A percentile compares a stretch with the other conserved stretches of the same genome.
These are phyloP conservation scores for Nidularia pulvinata DNA, from an alignment of 768 basidiomycete species.

Conservation along the genomic window DNA sequence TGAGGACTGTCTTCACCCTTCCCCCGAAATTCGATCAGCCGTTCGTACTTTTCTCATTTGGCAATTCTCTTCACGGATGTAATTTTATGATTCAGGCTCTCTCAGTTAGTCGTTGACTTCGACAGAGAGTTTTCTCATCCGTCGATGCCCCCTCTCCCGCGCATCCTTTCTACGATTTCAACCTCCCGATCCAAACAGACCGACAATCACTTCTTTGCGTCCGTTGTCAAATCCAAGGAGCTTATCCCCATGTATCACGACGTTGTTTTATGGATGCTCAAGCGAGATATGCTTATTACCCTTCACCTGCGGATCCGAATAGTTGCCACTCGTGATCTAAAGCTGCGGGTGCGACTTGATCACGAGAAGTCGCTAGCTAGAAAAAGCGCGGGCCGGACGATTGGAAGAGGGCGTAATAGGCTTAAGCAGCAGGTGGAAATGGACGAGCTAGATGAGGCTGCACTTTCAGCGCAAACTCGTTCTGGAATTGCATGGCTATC, in stretches of 20 bases:
- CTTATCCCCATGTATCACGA: constrained; percentile 72
- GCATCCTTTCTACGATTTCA: constrained; percentile 76
- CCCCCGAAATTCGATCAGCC: constrained; percentile 61
- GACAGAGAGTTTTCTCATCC: constrained; percentile 55
- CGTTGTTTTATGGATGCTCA: constrained; percentile 90
- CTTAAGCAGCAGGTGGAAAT: background rate
- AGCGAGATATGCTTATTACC: constrained; percentile 81
- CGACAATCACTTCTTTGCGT: constrained; percentile 78
- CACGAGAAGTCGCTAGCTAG: constrained; percentile 34
- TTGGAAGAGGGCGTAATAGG: constrained; percentile 9
- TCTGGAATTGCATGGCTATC: constrained; percentile 44
- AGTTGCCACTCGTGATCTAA: constrained; percentile 76
- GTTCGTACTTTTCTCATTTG: constrained; percentile 38
- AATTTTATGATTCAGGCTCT: constrained; percentile 34
- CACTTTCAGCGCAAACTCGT: constrained; percentile 5
- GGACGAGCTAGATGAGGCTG: constrained; percentile 3
- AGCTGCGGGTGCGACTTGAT: constrained; percentile 58
- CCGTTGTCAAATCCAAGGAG: constrained; percentile 71
- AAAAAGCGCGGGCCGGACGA: constrained; percentile 12
- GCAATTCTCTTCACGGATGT: background rate
- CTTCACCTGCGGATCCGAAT: constrained; percentile 87
- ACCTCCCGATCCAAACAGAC: constrained; percentile 60
- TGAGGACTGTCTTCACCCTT: constrained; percentile 84
- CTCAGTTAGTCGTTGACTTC: constrained; percentile 60
- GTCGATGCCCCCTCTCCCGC: constrained; percentile 68